These are phyloP conservation scores for Butyriboletus loyo DNA, from an alignment of 768 basidiomycete genomes.

Conservation along the genomic window DNA sequence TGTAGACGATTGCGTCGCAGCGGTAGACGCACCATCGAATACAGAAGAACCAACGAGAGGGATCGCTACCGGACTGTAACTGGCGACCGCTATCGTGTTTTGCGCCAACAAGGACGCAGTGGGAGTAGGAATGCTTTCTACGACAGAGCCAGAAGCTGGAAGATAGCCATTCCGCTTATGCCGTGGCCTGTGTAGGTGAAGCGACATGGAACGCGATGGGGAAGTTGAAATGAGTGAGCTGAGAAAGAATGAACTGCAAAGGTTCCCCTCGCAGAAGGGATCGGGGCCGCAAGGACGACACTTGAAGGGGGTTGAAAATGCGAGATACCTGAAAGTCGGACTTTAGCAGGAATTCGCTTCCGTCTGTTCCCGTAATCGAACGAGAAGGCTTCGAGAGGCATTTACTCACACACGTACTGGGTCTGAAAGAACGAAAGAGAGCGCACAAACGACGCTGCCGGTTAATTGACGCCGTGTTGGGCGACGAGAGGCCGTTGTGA, in stretches of 20 bases:
- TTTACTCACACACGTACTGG: conserved; percentile 11
- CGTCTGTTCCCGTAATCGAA: conserved; percentile 8
- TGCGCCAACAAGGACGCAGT: conserved; percentile 25
- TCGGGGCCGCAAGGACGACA: not conserved
- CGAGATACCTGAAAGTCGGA: conserved; percentile 6
- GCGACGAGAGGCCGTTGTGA: not conserved
- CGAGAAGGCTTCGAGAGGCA: not conserved
- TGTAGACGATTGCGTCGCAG: conserved; percentile 8
- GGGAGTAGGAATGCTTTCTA: conserved; percentile 23
- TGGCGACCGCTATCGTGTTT: conserved; percentile 7
- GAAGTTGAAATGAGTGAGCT: conserved; percentile 1
- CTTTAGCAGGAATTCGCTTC: conserved; percentile 19
- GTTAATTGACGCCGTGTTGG: conserved; percentile 6
- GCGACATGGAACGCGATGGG: conserved; percentile 15
- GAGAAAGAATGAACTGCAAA: conserved; percentile 18
- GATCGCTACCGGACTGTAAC: conserved; percentile 4
- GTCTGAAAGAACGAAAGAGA: not conserved
- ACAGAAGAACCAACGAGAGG: conserved; percentile 9
- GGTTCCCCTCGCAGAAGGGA: conserved; percentile 26
- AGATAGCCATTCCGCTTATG: conserved; percentile 16
- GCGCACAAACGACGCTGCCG: conserved; percentile 3
- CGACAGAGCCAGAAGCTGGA: conserved; percentile 23
- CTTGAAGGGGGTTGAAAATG: not conserved
- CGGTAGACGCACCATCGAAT: not conserved
- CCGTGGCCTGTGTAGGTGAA: not conserved